Evolutionary conservation across 1,139 yeast species (phyloP).

Genomic region (Meyerozyma athensensis): DNA sequence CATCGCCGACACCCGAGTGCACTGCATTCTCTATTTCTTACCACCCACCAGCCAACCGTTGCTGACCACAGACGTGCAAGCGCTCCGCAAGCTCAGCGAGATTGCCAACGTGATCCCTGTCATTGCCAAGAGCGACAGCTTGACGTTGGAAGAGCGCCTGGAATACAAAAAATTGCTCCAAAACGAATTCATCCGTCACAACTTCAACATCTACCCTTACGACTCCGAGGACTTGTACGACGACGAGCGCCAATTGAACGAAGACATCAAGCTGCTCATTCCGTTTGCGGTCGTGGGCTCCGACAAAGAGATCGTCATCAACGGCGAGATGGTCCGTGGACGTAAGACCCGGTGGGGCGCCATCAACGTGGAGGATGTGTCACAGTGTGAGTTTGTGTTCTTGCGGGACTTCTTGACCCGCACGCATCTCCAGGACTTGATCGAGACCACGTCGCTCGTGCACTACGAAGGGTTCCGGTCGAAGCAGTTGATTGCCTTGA

Average conservation of each 20-base stretch:
- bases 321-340: constrained; percentile 81
- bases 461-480: constrained; percentile 94
- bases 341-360: constrained; percentile 93
- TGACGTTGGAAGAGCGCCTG: constrained; percentile 81
- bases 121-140: constrained; percentile 87
- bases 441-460: constrained; percentile 82
- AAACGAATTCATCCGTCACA: constrained; percentile 68
- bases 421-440: constrained; percentile 93
- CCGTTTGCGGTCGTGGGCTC: constrained; percentile 97
- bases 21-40: constrained; percentile 85
- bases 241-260: constrained; percentile 75
- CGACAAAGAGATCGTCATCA: constrained; percentile 67
- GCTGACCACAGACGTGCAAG: constrained; percentile 75
- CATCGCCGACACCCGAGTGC: constrained; percentile 89
- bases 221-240: constrained; percentile 71
- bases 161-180: constrained; percentile 72
- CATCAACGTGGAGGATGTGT: constrained; percentile 86
- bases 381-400: constrained; percentile 92
- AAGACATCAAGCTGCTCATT: constrained; percentile 70
- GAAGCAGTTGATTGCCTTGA: constrained; percentile 88
- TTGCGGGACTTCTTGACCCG: constrained; percentile 91
- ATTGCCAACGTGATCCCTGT: constrained; percentile 93
- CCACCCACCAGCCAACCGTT: constrained; percentile 84
- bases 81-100: constrained; percentile 80
- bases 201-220: constrained; percentile 82